phyloP scores from a whole-genome alignment of 23 red algal species.

The Gracilaria caudata region DNA sequence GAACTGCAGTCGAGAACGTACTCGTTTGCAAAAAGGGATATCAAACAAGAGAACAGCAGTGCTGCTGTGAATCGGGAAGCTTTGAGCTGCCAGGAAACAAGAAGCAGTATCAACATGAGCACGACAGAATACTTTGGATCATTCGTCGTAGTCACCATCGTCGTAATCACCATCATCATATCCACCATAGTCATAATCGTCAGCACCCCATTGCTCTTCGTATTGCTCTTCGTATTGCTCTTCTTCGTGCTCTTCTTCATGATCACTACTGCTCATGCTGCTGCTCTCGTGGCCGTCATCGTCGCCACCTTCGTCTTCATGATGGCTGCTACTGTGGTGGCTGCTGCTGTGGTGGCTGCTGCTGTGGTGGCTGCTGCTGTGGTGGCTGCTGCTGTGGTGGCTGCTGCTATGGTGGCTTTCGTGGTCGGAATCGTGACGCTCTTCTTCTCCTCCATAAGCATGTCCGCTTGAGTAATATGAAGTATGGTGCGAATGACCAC shows the following conservation, averaged over 20 bases:
- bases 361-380: constrained; percentile 24
- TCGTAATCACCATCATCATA: constrained; percentile 13
- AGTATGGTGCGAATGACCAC: neutral
- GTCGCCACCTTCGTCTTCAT: neutral
- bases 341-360: constrained; percentile 11
- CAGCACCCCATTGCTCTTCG: neutral
- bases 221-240: neutral
- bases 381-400: neutral
- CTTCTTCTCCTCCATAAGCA: neutral
- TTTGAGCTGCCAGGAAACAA: too few relatives aligned
- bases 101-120: neutral
- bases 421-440: constrained; percentile 2
- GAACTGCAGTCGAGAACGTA: neutral
- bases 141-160: constrained; percentile 17
- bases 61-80: neutral
- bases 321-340: neutral
- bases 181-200: neutral
- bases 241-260: neutral
- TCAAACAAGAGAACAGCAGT: neutral
- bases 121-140: neutral
- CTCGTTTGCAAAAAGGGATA: neutral
- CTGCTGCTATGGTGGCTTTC: constrained; percentile 16
- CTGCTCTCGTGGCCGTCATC: neutral
- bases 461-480: neutral
- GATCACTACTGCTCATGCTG: neutral